These are phyloP conservation scores for Aureobasidium namibiae DNA, from an alignment of 2,329 filamentous ascomycete species.

Conservation along the genomic window DNA sequence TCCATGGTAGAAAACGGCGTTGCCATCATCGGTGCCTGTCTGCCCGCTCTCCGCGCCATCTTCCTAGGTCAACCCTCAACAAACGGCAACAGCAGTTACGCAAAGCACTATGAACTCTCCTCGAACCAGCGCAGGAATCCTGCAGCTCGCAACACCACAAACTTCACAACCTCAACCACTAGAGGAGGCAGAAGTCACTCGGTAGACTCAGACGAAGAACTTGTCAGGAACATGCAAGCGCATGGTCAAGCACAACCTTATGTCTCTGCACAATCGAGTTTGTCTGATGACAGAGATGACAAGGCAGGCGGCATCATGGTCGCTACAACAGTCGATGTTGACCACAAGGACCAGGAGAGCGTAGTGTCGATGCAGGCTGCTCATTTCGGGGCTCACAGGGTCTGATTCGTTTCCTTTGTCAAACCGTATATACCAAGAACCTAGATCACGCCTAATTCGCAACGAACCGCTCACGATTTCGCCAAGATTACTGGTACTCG, in stretches of 20 bases:
- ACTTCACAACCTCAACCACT: not conserved
- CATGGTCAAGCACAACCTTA: slow-evolving; percentile 7
- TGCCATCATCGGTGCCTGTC: slow-evolving; percentile 10
- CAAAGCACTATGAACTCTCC: slow-evolving; percentile 7
- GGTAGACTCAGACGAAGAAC: slow-evolving; percentile 1
- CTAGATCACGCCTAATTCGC: not conserved
- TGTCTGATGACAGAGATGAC: not conserved
- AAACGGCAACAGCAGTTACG: slow-evolving; percentile 2
- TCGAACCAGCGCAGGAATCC: not conserved
- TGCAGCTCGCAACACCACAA: not conserved
- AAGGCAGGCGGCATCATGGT: slow-evolving; percentile 1
- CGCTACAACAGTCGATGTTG: not conserved
- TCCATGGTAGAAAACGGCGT: slow-evolving; percentile 9
- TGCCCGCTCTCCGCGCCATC: slow-evolving; percentile 2
- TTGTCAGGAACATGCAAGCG: slow-evolving; percentile 5
- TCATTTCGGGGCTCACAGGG: not conserved
- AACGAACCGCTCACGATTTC: not conserved
- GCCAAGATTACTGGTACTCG: not conserved
- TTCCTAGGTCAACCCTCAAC: not conserved
- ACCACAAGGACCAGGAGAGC: slow-evolving; percentile 1
- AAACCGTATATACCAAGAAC: not conserved
- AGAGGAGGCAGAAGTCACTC: not conserved
- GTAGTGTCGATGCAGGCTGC: not conserved
- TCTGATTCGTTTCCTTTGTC: not conserved
- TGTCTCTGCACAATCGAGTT: not conserved